Base-by-base conservation (phyloP, 306 rosid genomes). In the Quercus glauca region DNA sequence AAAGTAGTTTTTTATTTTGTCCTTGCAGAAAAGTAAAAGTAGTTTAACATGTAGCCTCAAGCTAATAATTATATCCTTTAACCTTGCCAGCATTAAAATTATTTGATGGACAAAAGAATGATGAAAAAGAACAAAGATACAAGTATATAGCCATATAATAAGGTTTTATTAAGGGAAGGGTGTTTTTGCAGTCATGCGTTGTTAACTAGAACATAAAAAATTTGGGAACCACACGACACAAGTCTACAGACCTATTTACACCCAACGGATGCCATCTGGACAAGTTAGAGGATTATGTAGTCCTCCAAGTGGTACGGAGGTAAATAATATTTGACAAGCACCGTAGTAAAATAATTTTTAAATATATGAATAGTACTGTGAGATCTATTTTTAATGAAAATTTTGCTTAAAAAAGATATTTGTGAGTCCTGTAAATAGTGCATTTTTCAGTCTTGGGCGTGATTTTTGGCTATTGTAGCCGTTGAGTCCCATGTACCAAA, bases 171-270 rank as follows among this genome's bases (percentile, higher is more conserved):
- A 12, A 12, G 45, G 45, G 45, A 2, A 37, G 53, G 53, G 53
- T 49, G 18, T 57, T 13, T 0, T 13, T 43, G 71, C 68, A 29
- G 56, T 73, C 43, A 1, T 45, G 53, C 53, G 53, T 3, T 12
- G 53, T 12, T 37, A 37, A 37, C 45, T 37, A 11, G 70, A 37
- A 71, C 58, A 2, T 17, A 51, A 4, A 75, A 79, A 56, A 55
- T 65, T 58, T 56, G 78, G 89, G 76, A 85, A 75, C 80, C 85
- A 78, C 91, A 84, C 82, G 86, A 85, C 45, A 37, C 0, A 8
- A 41, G 78, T 73, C 19, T 41, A 41, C 11, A 41, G 11, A 19
- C 67, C 69, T 10, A 19, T n/a, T 60, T 55, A 58, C 55, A 60
- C 74, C 53, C 11, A 58, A 60, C 75, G 80, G 83, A n/a, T 20